These are phyloP conservation scores for Globisporangium paroecandrum DNA, from an alignment of 352 stramenopile genomes.

Conservation along the genomic window DNA sequence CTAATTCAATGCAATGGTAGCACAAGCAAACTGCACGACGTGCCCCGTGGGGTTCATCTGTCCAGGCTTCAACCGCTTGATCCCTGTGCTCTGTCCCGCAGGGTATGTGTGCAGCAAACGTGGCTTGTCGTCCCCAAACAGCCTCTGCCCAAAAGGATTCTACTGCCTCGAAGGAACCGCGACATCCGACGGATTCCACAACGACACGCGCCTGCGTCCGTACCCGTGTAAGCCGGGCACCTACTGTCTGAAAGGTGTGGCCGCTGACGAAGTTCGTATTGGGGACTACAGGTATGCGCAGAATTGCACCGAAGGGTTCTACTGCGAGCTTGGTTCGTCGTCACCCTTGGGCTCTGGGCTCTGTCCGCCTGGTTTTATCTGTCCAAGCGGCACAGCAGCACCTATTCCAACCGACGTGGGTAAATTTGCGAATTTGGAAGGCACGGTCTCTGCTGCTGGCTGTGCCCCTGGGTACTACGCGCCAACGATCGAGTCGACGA, in stretches of 20 bases:
- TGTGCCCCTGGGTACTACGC: constrained; percentile 96
- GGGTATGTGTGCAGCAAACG: constrained; percentile 91
- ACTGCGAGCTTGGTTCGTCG: constrained; percentile 91
- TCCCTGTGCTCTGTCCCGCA: constrained; percentile 88
- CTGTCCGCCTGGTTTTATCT: constrained; percentile 94
- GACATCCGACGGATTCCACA: constrained; percentile 93
- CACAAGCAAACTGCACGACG: constrained; percentile 78
- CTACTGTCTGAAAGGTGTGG: constrained; percentile 94
- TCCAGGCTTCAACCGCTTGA: constrained; percentile 89
- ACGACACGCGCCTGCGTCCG: constrained; percentile 94
- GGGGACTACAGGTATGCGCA: constrained; percentile 92
- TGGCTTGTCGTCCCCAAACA: constrained; percentile 86
- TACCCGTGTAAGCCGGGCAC: constrained; percentile 95
- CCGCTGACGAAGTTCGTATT: constrained; percentile 81
- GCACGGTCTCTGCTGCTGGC: constrained; percentile 86
- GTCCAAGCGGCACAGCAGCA: constrained; percentile 89
- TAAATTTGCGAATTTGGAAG: constrained; percentile 89
- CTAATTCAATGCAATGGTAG: constrained; percentile 93
- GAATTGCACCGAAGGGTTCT: constrained; percentile 93
- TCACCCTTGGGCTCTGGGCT: constrained; percentile 91
- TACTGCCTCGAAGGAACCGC: constrained; percentile 94
- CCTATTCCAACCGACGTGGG: constrained; percentile 92
- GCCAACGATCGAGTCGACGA: constrained; percentile 93
- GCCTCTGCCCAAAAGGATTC: constrained; percentile 92
- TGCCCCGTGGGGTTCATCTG: constrained; percentile 94